Percentiles rank a stretch among this genome's conserved stretches.
Conservation (phyloP, 148 eudicot species). For the Persicaria tinctoria region DNA sequence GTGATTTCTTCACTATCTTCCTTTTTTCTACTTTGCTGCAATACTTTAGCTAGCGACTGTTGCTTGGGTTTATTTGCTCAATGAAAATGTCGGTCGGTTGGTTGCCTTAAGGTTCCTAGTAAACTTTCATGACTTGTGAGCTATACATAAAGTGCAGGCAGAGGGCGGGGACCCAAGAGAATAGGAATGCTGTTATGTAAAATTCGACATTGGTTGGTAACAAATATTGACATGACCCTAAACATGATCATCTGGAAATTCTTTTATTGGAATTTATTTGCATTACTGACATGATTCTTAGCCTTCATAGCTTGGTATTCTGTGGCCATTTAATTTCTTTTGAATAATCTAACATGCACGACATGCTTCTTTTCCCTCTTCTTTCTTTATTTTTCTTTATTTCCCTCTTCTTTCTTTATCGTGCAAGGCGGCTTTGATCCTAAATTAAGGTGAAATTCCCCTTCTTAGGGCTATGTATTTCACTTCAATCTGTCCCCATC, state of each 20-base stretch:
- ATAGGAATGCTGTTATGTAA: background rate
- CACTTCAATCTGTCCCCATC: background rate
- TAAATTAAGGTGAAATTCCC: conserved; percentile 44
- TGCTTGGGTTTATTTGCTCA: background rate
- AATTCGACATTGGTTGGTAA: background rate
- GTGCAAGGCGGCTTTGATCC: conserved; percentile 95
- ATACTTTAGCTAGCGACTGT: conserved; percentile 1
- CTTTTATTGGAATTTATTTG: background rate
- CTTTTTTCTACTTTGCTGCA: background rate
- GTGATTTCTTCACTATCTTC: conserved; percentile 24
- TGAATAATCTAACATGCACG: background rate
- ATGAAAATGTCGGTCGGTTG: background rate
- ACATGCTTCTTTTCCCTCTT: background rate
- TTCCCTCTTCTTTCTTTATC: no score
- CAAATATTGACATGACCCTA: background rate
- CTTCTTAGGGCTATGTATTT: background rate
- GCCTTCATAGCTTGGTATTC: background rate
- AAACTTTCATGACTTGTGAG: background rate
- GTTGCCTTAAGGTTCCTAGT: background rate
- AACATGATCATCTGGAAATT: background rate
- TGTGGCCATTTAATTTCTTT: background rate
- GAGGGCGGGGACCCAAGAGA: background rate
- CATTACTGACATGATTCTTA: background rate
- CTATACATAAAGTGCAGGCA: background rate
- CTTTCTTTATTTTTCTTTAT: background rate